A percentile compares a stretch with the other conserved stretches of the same genome.
Evolutionary conservation across 1,284 basidiomycete species (phyloP).

Genomic region (Neonothopanus nambi): DNA sequence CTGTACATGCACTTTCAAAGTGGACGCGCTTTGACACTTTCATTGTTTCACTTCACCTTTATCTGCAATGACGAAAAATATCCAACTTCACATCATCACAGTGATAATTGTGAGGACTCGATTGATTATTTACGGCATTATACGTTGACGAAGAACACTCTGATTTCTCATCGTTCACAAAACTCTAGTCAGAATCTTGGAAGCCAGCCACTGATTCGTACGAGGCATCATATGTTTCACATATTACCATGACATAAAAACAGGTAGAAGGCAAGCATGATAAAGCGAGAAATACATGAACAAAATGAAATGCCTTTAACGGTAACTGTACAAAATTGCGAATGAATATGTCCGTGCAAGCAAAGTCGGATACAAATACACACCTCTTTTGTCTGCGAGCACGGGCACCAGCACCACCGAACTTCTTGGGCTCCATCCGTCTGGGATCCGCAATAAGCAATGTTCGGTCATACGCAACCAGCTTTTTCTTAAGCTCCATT

Average conservation of each 20-base stretch:
- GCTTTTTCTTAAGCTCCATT: slow-evolving; percentile 94
- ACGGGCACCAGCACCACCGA: slow-evolving; percentile 95
- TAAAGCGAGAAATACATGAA: slow-evolving; percentile 40
- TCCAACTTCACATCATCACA: too few relatives aligned
- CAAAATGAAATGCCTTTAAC: slow-evolving; percentile 54
- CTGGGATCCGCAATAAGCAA: slow-evolving; percentile 97
- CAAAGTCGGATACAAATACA: slow-evolving; percentile 24
- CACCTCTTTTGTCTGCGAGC: slow-evolving; percentile 94
- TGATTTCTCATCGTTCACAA: too few relatives aligned
- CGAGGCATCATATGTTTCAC: slow-evolving; percentile 35
- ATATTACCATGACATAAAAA: slow-evolving; percentile 51
- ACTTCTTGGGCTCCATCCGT: slow-evolving; percentile 99
- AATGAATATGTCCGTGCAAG: slow-evolving; percentile 10
- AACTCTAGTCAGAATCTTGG: not conserved
- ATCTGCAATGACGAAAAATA: too few relatives aligned
- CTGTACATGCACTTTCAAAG: too few relatives aligned
- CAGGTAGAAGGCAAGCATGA: slow-evolving; percentile 40
- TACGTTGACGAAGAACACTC: too few relatives aligned
- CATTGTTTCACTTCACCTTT: too few relatives aligned
- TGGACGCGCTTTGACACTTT: too few relatives aligned
- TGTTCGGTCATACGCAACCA: slow-evolving; percentile 93
- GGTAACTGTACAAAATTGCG: slow-evolving; percentile 66
- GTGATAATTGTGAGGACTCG: too few relatives aligned
- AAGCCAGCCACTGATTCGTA: too few relatives aligned
- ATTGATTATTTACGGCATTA: too few relatives aligned